phyloP scores from a whole-genome alignment of 129 eudicot genomes.

The Scalesia atractyloides region DNA sequence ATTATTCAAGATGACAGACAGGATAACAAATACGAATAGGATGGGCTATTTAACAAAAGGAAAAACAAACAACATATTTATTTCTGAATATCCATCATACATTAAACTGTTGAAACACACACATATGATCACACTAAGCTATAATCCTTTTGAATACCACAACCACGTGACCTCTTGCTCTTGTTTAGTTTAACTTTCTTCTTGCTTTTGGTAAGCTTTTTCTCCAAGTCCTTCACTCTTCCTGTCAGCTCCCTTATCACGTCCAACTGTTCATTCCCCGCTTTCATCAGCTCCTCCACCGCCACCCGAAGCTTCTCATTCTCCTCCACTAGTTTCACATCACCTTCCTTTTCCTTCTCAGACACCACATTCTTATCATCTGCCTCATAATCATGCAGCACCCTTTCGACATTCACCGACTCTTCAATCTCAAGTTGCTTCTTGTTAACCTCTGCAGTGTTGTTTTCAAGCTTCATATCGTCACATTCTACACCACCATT shows the following conservation, averaged over 20 bases:
- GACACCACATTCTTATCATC: background rate
- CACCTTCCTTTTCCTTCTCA: background rate
- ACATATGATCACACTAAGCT: background rate
- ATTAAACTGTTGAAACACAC: background rate
- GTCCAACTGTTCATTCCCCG: conserved; percentile 57
- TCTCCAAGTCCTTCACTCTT: conserved; percentile 71
- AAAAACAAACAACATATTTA: background rate
- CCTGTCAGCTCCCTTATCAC: conserved; percentile 60
- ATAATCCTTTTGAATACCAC: conserved; percentile 1
- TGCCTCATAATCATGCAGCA: background rate
- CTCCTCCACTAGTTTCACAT: conserved; percentile 45
- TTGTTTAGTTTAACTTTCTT: conserved; percentile 29
- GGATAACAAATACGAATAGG: too few relatives aligned
- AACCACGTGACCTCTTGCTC: conserved; percentile 1
- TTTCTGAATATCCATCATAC: too few relatives aligned
- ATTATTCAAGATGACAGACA: too few relatives aligned
- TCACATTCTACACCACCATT: background rate
- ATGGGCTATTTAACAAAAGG: too few relatives aligned
- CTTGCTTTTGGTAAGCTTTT: conserved; percentile 48
- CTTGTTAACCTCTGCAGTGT: background rate
- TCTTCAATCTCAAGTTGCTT: background rate
- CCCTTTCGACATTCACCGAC: too few relatives aligned
- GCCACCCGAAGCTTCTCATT: conserved; percentile 52
- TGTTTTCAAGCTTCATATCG: conserved; percentile 4
- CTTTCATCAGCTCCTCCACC: conserved; percentile 57